A percentile compares a stretch with the other conserved stretches of the same genome.
These are phyloP conservation scores for Botrytis paeoniae DNA, from an alignment of 2,329 filamentous ascomycete genomes.

Conservation along the genomic window DNA sequence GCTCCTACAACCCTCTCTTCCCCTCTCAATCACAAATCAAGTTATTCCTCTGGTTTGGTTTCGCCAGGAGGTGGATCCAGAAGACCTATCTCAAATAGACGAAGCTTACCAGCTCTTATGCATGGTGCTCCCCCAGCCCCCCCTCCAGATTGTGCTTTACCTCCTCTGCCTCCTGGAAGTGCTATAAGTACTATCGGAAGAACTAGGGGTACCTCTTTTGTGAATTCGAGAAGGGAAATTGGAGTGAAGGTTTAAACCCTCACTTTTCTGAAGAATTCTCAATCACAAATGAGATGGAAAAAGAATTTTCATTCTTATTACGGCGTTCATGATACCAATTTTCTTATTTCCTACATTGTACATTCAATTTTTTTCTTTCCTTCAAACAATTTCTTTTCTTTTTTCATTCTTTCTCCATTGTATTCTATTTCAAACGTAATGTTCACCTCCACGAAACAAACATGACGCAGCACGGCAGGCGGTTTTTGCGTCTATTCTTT, in stretches of 20 bases:
- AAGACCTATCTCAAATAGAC: slow-evolving; percentile 25
- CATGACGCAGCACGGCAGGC: not conserved
- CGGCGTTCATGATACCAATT: slow-evolving; percentile 3
- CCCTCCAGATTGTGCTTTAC: slow-evolving; percentile 36
- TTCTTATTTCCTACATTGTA: not conserved
- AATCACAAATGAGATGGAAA: not conserved
- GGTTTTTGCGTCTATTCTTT: not conserved
- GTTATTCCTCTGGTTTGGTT: not conserved
- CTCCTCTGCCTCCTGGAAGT: slow-evolving; percentile 32
- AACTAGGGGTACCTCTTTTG: not conserved
- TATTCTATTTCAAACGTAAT: not conserved
- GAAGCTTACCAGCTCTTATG: slow-evolving; percentile 32
- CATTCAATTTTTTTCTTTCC: not conserved
- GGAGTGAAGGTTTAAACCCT: not conserved
- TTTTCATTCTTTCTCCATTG: not conserved
- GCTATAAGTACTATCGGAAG: not conserved
- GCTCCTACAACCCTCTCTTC: slow-evolving; percentile 6
- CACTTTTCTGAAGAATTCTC: not conserved
- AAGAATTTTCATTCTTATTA: not conserved
- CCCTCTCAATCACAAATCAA: slow-evolving; percentile 1
- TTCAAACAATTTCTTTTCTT: not conserved
- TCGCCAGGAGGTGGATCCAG: slow-evolving; percentile 16
- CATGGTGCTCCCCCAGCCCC: slow-evolving; percentile 37
- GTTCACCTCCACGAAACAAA: slow-evolving; percentile 4
- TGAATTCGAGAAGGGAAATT: slow-evolving; percentile 9